Percentiles rank a stretch among this genome's conserved stretches.
Evolutionary conservation across 2,329 filamentous ascomycete genomes (phyloP).

Genomic region (Aureobasidium sp.): DNA sequence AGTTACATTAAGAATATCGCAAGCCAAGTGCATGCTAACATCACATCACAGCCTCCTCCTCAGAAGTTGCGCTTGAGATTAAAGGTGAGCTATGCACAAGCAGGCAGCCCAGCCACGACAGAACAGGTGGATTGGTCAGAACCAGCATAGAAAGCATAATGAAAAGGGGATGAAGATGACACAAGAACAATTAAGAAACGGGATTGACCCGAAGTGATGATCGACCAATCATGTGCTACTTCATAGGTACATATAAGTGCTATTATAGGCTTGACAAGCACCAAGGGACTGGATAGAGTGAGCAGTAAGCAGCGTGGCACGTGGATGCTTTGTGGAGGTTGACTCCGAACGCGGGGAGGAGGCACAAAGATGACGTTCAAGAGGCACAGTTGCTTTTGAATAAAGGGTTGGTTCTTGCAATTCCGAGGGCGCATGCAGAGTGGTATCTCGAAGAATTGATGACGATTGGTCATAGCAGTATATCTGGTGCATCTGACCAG

Average conservation of each 20-base stretch:
- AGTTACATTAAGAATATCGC: constrained; percentile 40
- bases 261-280: background rate
- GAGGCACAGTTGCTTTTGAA: background rate
- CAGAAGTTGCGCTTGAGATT: constrained; percentile 70
- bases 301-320: background rate
- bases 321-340: background rate
- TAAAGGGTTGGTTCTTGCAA: background rate
- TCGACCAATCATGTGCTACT: background rate
- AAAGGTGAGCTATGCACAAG: constrained; percentile 72
- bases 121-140: constrained; percentile 98
- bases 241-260: background rate
- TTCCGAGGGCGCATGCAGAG: background rate
- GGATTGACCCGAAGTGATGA: no score
- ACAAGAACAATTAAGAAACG: background rate
- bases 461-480: background rate
- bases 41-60: constrained; percentile 55
- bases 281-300: background rate
- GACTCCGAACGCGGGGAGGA: background rate
- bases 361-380: background rate
- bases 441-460: background rate
- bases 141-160: constrained; percentile 38
- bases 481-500: background rate
- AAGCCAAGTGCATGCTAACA: constrained; percentile 1
- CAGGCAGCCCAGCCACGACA: constrained; percentile 62
- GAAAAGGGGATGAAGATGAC: background rate